Percentiles rank a stretch among this genome's conserved stretches.
Conservation (phyloP, 2,329 filamentous ascomycete genomes). For the Phialophora macrospora region DNA sequence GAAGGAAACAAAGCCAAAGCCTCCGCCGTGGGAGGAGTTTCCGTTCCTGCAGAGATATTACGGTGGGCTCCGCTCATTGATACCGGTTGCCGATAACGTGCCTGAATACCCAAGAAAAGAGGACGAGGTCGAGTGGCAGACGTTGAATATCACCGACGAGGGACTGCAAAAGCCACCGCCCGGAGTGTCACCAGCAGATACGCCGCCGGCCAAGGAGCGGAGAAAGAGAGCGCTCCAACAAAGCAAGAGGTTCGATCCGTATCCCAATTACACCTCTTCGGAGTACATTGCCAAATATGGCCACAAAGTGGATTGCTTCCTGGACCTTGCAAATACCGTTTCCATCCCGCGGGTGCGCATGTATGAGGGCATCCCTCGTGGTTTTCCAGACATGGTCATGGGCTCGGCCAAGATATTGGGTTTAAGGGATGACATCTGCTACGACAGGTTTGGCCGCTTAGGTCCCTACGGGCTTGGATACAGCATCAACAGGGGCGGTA, state of each 20-base stretch:
- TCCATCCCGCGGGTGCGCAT: conserved; percentile 72
- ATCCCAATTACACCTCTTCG: conserved; percentile 65
- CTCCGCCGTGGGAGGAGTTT: conserved; percentile 84
- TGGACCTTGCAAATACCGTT: conserved; percentile 70
- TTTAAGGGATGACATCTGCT: conserved; percentile 84
- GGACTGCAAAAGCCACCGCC: conserved; percentile 12
- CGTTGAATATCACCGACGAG: conserved; percentile 37
- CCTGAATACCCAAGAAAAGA: conserved; percentile 77
- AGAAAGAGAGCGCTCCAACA: conserved; percentile 38
- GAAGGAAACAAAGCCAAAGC: conserved; percentile 42
- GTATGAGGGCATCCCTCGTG: conserved; percentile 76
- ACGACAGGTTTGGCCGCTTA: conserved; percentile 85
- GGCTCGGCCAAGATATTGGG: conserved; percentile 85
- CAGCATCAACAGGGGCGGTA: conserved; percentile 74
- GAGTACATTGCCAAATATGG: conserved; percentile 63
- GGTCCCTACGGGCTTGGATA: conserved; percentile 92
- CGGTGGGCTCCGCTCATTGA: conserved; percentile 77
- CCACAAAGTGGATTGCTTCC: conserved; percentile 74
- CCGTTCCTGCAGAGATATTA: conserved; percentile 87
- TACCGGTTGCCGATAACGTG: conserved; percentile 67
- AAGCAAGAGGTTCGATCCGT: conserved; percentile 68
- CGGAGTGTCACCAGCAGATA: conserved; percentile 19
- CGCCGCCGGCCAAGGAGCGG: conserved; percentile 41
- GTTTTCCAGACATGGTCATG: conserved; percentile 81
- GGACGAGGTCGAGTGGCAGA: conserved; percentile 53